phyloP scores from a whole-genome alignment of 306 rosid genomes.

The Comarum palustre region DNA sequence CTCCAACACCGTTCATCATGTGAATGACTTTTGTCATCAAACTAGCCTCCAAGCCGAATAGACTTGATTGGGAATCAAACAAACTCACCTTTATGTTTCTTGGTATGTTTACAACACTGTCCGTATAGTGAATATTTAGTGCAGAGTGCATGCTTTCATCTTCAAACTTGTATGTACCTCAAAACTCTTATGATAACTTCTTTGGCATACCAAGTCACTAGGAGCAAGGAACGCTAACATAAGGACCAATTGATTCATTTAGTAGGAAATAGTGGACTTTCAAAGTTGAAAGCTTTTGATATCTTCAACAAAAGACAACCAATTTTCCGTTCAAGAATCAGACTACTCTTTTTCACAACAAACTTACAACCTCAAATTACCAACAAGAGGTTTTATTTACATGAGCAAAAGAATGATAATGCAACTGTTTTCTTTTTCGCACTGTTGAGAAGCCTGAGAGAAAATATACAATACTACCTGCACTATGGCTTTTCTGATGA shows the following conservation, averaged over 20 bases:
- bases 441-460: neutral
- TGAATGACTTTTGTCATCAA: no score
- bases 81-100: no score
- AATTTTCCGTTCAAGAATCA: neutral
- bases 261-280: neutral
- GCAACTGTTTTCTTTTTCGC: neutral
- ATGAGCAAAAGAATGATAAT: neutral
- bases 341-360: neutral
- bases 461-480: neutral
- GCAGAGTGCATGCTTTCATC: neutral
- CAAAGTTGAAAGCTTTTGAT: neutral
- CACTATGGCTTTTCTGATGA: constrained; percentile 11
- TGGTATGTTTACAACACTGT: no score
- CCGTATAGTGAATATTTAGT: neutral
- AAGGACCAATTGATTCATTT: no score
- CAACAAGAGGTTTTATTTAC: neutral
- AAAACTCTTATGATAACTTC: neutral
- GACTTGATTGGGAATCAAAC: no score
- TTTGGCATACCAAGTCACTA: neutral
- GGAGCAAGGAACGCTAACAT: neutral
- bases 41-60: no score
- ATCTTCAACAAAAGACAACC: neutral
- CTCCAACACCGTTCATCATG: no score
- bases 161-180: neutral
- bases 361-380: neutral